Evolutionary conservation across 1,139 yeast species (phyloP).

Genomic region (Suhomyces terraborum): DNA sequence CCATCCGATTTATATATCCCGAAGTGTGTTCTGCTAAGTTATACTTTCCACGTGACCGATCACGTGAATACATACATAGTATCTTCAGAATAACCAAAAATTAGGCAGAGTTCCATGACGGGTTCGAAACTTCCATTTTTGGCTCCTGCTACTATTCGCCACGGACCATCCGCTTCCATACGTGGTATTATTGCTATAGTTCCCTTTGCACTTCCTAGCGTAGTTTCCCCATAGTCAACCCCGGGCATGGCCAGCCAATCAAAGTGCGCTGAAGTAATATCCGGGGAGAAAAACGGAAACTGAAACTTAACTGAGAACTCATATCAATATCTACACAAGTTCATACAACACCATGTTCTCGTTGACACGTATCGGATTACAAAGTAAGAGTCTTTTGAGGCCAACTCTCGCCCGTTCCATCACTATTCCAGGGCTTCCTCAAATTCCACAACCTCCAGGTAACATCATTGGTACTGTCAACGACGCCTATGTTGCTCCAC

Average conservation of each 20-base stretch:
- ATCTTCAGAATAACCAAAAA: neutral
- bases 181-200: no score
- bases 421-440: slow-evolving; percentile 21
- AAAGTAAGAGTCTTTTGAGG: slow-evolving; percentile 19
- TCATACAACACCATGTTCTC: slow-evolving; percentile 27
- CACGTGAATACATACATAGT: neutral
- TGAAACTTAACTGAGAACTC: neutral
- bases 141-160: no score
- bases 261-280: slow-evolving; percentile 14
- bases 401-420: slow-evolving; percentile 26
- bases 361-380: slow-evolving; percentile 30
- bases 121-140: no score
- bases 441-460: slow-evolving; percentile 77
- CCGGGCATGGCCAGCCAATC: slow-evolving; percentile 12
- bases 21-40: no score
- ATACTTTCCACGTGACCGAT: neutral
- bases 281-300: slow-evolving; percentile 16
- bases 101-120: no score
- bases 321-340: neutral
- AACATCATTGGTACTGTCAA: slow-evolving; percentile 73
- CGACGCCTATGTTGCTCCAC: slow-evolving; percentile 68
- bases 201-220: neutral
- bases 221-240: neutral
- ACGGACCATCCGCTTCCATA: no score
- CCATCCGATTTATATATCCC: neutral